Conservation (phyloP, 2,329 filamentous ascomycete species). For the Paradendryphiella salina region DNA sequence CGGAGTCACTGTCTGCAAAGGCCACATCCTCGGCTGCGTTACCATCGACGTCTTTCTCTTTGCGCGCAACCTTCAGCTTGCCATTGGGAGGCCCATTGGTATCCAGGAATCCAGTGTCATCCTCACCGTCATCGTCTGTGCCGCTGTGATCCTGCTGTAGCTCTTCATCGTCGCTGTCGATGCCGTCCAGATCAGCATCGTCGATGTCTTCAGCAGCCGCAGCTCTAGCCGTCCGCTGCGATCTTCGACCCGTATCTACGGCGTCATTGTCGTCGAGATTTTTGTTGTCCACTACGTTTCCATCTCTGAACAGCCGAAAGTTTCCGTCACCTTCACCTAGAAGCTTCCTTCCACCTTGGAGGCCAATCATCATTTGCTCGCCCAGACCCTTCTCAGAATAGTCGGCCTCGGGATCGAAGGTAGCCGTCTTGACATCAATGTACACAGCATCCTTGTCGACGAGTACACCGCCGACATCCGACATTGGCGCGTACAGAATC, state of each 20-base stretch:
- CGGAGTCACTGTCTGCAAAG: conserved; percentile 96
- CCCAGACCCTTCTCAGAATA: conserved; percentile 82
- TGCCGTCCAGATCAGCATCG: conserved; percentile 55
- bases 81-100: conserved; percentile 49
- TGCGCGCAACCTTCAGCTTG: conserved; percentile 33
- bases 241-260: conserved; percentile 61
- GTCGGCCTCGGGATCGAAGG: conserved; percentile 68
- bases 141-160: conserved; percentile 53
- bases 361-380: conserved; percentile 88
- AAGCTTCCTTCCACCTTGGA: conserved; percentile 80
- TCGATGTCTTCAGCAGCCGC: conserved; percentile 54
- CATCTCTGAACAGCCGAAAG: conserved; percentile 82
- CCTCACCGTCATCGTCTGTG: conserved; percentile 57
- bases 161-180: conserved; percentile 58
- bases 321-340: conserved; percentile 82
- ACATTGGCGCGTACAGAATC: conserved; percentile 95
- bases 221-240: conserved; percentile 56
- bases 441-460: conserved; percentile 98
- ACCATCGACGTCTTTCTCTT: conserved; percentile 36
- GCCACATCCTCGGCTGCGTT: conserved; percentile 67
- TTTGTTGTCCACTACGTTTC: conserved; percentile 62
- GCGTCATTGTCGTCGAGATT: conserved; percentile 58
- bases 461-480: conserved; percentile 91
- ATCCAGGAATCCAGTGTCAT: conserved; percentile 53
- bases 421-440: conserved; percentile 72